Conservation (phyloP, 2,329 filamentous ascomycete species). For the Fusarium caatingaense region DNA sequence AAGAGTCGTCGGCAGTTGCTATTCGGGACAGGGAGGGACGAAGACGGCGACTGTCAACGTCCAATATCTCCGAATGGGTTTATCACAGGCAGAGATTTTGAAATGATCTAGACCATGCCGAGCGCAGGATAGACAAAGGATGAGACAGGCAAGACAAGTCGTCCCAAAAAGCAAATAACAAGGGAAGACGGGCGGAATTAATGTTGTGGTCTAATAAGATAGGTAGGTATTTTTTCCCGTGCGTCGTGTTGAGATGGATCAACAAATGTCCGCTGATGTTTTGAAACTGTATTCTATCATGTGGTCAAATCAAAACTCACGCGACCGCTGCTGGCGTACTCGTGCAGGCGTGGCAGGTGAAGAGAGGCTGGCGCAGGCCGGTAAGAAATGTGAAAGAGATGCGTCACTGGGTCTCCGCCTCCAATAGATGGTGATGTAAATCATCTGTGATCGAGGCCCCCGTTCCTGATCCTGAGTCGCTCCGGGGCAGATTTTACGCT, state of each 20-base stretch:
- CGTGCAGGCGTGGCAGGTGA: constrained; percentile 38
- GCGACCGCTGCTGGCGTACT: constrained; percentile 36
- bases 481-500: constrained; percentile 21
- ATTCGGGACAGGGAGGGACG: not conserved
- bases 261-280: constrained; percentile 23
- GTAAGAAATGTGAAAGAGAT: constrained; percentile 33
- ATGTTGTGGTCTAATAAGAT: not conserved
- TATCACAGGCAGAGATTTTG: constrained; percentile 14
- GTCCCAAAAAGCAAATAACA: constrained; percentile 5
- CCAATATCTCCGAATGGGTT: constrained; percentile 13
- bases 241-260: constrained; percentile 16
- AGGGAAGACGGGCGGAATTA: not conserved
- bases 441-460: constrained; percentile 32
- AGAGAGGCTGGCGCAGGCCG: constrained; percentile 28
- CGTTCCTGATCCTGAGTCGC: constrained; percentile 36
- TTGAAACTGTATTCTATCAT: constrained; percentile 35
- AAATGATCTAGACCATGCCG: not conserved
- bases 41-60: constrained; percentile 22
- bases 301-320: constrained; percentile 42
- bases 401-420: constrained; percentile 41
- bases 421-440: constrained; percentile 41
- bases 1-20: constrained; percentile 16
- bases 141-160: not conserved
- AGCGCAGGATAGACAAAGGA: constrained; percentile 3
- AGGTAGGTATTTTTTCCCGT: not conserved